Evolutionary conservation across 129 eudicot species (phyloP).

Genomic region (Helianthus tuberosus): DNA sequence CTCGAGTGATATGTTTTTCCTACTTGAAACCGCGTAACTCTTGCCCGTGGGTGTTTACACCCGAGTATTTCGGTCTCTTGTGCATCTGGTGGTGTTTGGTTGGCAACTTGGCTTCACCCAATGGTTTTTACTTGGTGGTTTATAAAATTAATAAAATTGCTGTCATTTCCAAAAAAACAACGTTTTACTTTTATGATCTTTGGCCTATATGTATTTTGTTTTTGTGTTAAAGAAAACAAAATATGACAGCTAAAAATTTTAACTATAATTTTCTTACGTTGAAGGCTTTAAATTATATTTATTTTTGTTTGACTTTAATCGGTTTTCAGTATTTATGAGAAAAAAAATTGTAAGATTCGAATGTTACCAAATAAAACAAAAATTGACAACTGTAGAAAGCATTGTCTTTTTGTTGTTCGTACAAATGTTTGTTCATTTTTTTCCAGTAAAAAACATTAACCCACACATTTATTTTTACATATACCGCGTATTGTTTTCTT

Average conservation of each 20-base stretch:
- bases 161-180: neutral
- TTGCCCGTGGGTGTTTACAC: neutral
- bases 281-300: neutral
- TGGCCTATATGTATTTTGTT: neutral
- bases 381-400: neutral
- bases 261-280: neutral
- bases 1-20: neutral
- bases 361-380: neutral
- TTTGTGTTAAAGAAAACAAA: constrained; percentile 3
- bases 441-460: neutral
- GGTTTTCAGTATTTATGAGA: neutral
- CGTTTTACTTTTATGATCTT: neutral
- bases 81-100: neutral
- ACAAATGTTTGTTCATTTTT: neutral
- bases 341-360: neutral
- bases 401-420: constrained; percentile 1
- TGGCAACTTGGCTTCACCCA: too few species aligned
- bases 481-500: neutral
- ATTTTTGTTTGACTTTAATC: constrained; percentile 2
- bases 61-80: neutral
- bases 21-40: too few species aligned
- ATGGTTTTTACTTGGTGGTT: neutral
- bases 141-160: neutral
- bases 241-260: neutral
- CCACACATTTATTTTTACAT: neutral